Evolutionary conservation across 495 filamentous ascomycete genomes (phyloP).

Genomic region (Daldinia bambusicola): DNA sequence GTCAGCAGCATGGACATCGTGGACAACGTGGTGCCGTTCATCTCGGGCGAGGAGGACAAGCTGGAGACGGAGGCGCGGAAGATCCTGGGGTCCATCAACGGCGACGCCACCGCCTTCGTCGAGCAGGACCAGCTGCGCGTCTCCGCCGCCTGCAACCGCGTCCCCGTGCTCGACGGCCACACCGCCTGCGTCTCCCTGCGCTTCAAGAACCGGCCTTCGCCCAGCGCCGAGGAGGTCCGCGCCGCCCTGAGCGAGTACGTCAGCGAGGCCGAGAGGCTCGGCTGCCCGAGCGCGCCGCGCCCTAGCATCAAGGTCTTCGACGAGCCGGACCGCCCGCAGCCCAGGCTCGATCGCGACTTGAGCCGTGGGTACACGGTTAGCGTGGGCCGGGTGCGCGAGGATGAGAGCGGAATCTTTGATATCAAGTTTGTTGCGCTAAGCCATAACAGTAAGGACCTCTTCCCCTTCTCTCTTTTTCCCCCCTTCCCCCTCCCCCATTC

Average conservation of each 20-base stretch:
- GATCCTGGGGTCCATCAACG: slow-evolving; percentile 78
- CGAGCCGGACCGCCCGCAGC: slow-evolving; percentile 83
- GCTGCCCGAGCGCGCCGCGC: slow-evolving; percentile 79
- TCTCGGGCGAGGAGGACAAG: slow-evolving; percentile 90
- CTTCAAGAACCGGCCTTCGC: slow-evolving; percentile 67
- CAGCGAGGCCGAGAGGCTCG: slow-evolving; percentile 77
- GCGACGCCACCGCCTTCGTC: slow-evolving; percentile 70
- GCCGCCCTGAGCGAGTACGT: slow-evolving; percentile 76
- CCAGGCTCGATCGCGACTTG: slow-evolving; percentile 81
- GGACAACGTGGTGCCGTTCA: slow-evolving; percentile 88
- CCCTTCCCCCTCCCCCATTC: too few species aligned
- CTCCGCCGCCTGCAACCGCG: slow-evolving; percentile 83
- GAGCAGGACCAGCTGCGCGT: slow-evolving; percentile 72
- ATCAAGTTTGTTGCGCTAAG: slow-evolving; percentile 83
- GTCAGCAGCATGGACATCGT: slow-evolving; percentile 77
- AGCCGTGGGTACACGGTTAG: slow-evolving; percentile 82
- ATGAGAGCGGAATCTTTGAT: slow-evolving; percentile 80
- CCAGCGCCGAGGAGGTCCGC: slow-evolving; percentile 72
- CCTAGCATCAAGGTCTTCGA: slow-evolving; percentile 81
- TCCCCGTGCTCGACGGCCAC: slow-evolving; percentile 85
- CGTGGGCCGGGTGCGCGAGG: slow-evolving; percentile 80
- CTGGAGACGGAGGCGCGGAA: slow-evolving; percentile 86
- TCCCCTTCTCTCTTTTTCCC: neutral
- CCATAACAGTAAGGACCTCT: slow-evolving; percentile 80
- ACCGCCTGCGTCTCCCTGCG: slow-evolving; percentile 82